Base-by-base conservation (phyloP, 768 basidiomycete species). In the Udeniomyces megalosporus region DNA sequence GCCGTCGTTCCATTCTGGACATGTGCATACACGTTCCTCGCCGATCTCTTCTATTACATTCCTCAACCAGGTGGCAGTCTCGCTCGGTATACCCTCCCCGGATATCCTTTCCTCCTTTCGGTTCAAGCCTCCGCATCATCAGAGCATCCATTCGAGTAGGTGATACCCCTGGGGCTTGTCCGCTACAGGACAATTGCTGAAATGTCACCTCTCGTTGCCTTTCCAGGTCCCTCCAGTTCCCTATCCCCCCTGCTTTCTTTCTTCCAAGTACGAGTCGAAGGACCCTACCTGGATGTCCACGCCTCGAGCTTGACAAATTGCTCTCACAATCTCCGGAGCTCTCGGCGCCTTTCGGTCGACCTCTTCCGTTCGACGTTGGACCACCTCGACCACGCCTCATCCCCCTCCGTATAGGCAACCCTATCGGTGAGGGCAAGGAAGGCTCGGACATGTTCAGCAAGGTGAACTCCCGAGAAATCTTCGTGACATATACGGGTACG, bases 21-120 rank as follows among this genome's bases (percentile, higher is more conserved):
- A n/a, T n/a, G 46, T 28, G 58, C 58, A 3, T 60, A 42, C 28
- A 60, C 50, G 3, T 60, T 38, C 47, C 38, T 50, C 48, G 58
- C 45, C 17, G 50, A 60, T 32, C 15, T 52, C 48, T 52, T 51
- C 22, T 60, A 50, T 46, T 60, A 60, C 47, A 46, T 56, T n/a
- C 54, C 58, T n/a, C 24, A 35, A 49, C 28, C 48, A 7, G 49
- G 44, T 20, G 38, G 51, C 24, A 42, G 34, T 26, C 58, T 60
- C 31, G 24, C 26, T 0, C 32, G 48, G 1, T 24, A 42, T 20
- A 8, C 31, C 1, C 12, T 50, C 22, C 35, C 35, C 26, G 48
- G 50, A 1, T 26, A 60, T 20, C 58, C 58, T 4, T 60, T 60
- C n/a, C 14, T 60, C 12, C 22, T 60, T 10, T 24, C 58, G 10